Conservation (phyloP, 495 filamentous ascomycete genomes). For the Collariella sp. region DNA sequence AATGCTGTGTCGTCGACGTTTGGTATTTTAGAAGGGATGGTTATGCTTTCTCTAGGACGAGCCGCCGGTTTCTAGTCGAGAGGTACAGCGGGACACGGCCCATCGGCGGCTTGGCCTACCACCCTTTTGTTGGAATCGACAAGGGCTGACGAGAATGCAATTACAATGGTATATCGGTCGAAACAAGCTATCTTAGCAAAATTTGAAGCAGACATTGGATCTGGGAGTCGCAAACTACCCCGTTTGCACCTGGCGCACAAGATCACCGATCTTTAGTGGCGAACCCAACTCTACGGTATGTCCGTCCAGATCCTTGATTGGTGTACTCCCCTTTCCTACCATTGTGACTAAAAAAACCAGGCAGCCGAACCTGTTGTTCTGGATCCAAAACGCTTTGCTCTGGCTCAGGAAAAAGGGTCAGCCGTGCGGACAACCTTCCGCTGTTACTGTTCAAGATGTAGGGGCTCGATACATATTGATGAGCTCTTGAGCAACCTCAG, state of each 20-base stretch:
- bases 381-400: neutral
- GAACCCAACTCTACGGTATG: too few relatives aligned
- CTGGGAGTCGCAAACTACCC: neutral
- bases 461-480: neutral
- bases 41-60: neutral
- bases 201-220: neutral
- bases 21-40: constrained; percentile 6
- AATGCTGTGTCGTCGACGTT: neutral
- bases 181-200: too few relatives aligned
- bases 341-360: neutral
- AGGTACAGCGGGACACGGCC: neutral
- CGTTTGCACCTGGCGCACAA: neutral
- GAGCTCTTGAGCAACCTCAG: neutral
- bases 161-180: too few relatives aligned
- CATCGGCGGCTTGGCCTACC: neutral
- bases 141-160: too few relatives aligned
- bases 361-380: neutral
- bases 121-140: neutral
- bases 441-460: neutral
- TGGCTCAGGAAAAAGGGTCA: neutral
- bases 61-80: neutral
- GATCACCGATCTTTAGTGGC: too few relatives aligned
- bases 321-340: neutral
- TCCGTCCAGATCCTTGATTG: too few relatives aligned
- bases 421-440: neutral